Conservation (phyloP, 257 asterid species). For the Ballota nigra region DNA sequence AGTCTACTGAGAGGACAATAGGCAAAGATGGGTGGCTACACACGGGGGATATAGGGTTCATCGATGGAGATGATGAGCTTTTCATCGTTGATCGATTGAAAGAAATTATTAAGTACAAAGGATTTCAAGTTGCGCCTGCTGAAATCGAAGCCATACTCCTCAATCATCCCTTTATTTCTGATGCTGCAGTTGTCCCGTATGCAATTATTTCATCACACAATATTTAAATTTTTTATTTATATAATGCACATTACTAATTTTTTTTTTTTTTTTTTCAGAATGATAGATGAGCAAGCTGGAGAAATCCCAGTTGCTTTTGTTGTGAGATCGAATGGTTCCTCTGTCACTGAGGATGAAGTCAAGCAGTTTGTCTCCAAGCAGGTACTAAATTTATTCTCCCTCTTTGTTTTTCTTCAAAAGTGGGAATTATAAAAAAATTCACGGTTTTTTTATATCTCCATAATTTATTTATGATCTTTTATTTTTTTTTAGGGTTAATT, state of each 20-base stretch:
- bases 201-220: conserved; percentile 9
- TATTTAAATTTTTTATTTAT: background rate
- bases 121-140: conserved; percentile 93
- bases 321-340: conserved; percentile 55
- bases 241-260: background rate
- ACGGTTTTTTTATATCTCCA: background rate
- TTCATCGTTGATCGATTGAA: conserved; percentile 85
- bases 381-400: background rate
- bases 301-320: conserved; percentile 95
- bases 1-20: conserved; percentile 57
- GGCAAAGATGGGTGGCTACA: conserved; percentile 88
- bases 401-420: background rate
- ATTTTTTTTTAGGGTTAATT: no score
- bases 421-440: background rate
- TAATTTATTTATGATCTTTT: no score
- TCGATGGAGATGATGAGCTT: conserved; percentile 78
- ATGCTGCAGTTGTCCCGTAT: conserved; percentile 86
- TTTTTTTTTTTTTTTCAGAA: conserved; percentile 32
- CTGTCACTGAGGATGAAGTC: conserved; percentile 65
- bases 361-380: conserved; percentile 63
- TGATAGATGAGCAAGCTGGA: conserved; percentile 84
- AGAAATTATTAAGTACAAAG: conserved; percentile 85
- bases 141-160: conserved; percentile 83
- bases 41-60: conserved; percentile 83
- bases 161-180: conserved; percentile 63